Evolutionary conservation across 768 basidiomycete genomes (phyloP).

Genomic region (Lentinula sp.): DNA sequence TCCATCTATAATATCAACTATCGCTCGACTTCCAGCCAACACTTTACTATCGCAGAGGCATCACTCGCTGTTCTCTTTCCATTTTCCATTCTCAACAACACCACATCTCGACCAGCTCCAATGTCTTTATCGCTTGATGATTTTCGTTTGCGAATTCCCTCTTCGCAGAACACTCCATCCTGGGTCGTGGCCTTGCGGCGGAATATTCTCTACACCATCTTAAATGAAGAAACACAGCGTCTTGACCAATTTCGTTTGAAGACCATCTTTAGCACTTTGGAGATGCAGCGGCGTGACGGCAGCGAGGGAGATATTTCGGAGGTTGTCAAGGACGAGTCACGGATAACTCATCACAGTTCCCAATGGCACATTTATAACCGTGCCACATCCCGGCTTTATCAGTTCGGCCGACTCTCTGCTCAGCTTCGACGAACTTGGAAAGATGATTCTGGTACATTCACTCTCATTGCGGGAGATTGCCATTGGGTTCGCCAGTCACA

Average conservation of each 20-base stretch:
- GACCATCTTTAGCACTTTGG: conserved; percentile 20
- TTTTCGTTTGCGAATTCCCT: conserved; percentile 26
- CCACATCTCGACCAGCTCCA: conserved; percentile 28
- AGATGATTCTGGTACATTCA: conserved; percentile 30
- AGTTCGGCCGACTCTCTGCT: conserved; percentile 28
- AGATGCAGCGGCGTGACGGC: conserved; percentile 7
- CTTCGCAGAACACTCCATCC: conserved; percentile 27
- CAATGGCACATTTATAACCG: conserved; percentile 31
- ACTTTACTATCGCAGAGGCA: conserved; percentile 16
- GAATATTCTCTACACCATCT: conserved; percentile 29
- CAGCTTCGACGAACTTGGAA: conserved; percentile 32
- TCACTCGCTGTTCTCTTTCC: conserved; percentile 16
- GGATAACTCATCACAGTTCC: conserved; percentile 21
- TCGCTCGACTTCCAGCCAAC: conserved; percentile 14
- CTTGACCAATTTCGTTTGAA: conserved; percentile 30
- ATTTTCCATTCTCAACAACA: conserved; percentile 33
- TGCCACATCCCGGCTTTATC: conserved; percentile 28
- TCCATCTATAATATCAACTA: conserved; percentile 22
- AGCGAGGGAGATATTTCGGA: conserved; percentile 9
- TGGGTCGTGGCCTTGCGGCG: conserved; percentile 29
- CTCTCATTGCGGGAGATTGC: conserved; percentile 29
- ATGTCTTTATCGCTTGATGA: conserved; percentile 26
- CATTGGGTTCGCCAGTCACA: conserved; percentile 29
- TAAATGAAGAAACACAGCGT: conserved; percentile 33
- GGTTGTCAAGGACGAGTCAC: conserved; percentile 22